These are phyloP conservation scores for Coprinopsis strossmayeri DNA, from an alignment of 768 basidiomycete species.

Conservation along the genomic window DNA sequence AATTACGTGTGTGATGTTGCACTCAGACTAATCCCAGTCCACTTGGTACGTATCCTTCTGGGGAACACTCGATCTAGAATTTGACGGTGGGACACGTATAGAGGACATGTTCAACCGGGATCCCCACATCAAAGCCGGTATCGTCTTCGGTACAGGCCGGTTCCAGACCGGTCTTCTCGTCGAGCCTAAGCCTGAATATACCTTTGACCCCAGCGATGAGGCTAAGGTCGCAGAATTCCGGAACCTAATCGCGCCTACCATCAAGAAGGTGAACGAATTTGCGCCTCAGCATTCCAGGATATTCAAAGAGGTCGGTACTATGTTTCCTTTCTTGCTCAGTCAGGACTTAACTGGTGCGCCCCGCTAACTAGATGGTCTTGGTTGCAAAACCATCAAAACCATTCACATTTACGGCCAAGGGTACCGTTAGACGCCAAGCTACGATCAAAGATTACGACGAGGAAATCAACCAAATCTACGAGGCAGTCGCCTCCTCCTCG, in stretches of 20 bases:
- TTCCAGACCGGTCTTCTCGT: constrained; percentile 35
- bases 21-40: constrained; percentile 9
- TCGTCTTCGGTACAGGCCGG: constrained; percentile 36
- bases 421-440: constrained; percentile 28
- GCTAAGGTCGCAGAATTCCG: constrained; percentile 23
- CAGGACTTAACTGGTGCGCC: not conserved
- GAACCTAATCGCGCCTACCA: constrained; percentile 26
- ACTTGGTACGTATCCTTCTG: not conserved
- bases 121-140: constrained; percentile 22
- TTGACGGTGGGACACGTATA: not conserved
- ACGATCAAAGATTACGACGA: constrained; percentile 29
- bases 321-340: too few relatives aligned
- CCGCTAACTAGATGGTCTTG: constrained; percentile 32
- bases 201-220: constrained; percentile 25
- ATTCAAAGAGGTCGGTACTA: constrained; percentile 36
- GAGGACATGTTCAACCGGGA: constrained; percentile 26
- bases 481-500: constrained; percentile 23
- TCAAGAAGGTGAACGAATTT: constrained; percentile 28
- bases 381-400: constrained; percentile 30
- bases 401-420: constrained; percentile 20
- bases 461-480: constrained; percentile 35
- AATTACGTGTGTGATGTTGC: not conserved
- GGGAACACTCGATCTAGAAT: not conserved
- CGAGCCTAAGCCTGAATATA: constrained; percentile 25
- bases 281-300: constrained; percentile 29